Evolutionary conservation across 2,329 filamentous ascomycete species (phyloP), one percentile per base, ranked within the genome.

Genomic region (Hypoxylon rubiginosum): DNA sequence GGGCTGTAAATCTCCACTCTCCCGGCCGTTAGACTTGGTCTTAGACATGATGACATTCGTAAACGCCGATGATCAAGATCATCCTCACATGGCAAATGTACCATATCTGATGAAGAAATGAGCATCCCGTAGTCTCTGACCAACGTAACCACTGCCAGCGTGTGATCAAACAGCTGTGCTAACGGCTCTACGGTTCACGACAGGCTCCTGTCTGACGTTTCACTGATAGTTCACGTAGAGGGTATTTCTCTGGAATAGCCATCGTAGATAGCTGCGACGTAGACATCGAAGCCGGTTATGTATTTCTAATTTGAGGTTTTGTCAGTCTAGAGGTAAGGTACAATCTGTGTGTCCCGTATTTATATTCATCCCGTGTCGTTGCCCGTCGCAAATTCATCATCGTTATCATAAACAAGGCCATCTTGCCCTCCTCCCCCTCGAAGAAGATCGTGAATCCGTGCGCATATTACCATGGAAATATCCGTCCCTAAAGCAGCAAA

Each of bases 251-350:
- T 39, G 34, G 13, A n/a, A 39, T 39, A n/a, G 4, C 5, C 5
- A n/a, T 39, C 34, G 15, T 39, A 39, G 30, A 56, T 48, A 28
- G 4, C 19, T 21, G 36, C n/a, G 17, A 19, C 10, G 41, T 13
- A 10, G n/a, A 19, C 52, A 41, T 58, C 24, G 30, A 34, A 46
- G 36, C 32, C 39, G 10, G 39, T 17, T 43, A 52, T 30, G 54
- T 58, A 67, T 28, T 67, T 67, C 59, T 67, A 67, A 45, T 64
- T 52, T 39, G 48, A 49, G 48, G 34, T 51, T 54, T 62, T 58
- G 48, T 64, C 53, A 62, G 61, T 62, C 65, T 67, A 67, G 49
- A 54, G 57, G 54, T 67, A 62, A 39, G 65, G 49, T 63, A 58
- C 65, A 67, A 67, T 67, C 65, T 67, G 61, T 58, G 39, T 66